These are phyloP conservation scores for Leucosporidium yakuticum DNA, from an alignment of 768 basidiomycete species.

Conservation along the genomic window DNA sequence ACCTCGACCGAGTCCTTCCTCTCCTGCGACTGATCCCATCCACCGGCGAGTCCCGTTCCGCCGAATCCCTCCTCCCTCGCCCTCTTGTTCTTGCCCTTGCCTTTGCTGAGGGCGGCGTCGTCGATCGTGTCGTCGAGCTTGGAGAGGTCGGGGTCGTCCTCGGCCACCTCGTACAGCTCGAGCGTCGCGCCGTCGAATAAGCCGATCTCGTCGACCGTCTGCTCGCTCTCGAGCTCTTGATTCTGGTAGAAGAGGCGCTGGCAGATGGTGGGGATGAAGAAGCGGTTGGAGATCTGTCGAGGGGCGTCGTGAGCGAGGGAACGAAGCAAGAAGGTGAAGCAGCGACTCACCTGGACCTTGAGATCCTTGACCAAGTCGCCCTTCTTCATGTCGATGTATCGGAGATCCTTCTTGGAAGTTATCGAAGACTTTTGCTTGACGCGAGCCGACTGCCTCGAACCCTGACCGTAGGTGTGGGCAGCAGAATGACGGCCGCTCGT, in stretches of 20 bases:
- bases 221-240: conserved; percentile 60
- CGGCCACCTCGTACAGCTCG: conserved; percentile 60
- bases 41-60: conserved; percentile 22
- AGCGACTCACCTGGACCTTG: conserved; percentile 49
- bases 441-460: conserved; percentile 54
- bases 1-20: too few species aligned
- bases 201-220: conserved; percentile 53
- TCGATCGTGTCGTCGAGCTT: conserved; percentile 47
- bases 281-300: conserved; percentile 51
- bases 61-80: conserved; percentile 31
- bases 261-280: conserved; percentile 66
- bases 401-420: conserved; percentile 38
- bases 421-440: conserved; percentile 53
- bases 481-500: background rate
- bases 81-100: conserved; percentile 7
- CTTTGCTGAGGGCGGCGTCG: background rate
- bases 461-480: background rate
- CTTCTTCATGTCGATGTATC: conserved; percentile 58
- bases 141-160: conserved; percentile 57
- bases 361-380: conserved; percentile 68
- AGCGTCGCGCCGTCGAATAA: conserved; percentile 59
- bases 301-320: background rate
- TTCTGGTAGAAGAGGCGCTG: conserved; percentile 63
- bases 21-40: too few species aligned
- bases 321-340: conserved; percentile 12